Conservation (phyloP, 805 yeast species). For the Pichia nanzhaoensis region DNA sequence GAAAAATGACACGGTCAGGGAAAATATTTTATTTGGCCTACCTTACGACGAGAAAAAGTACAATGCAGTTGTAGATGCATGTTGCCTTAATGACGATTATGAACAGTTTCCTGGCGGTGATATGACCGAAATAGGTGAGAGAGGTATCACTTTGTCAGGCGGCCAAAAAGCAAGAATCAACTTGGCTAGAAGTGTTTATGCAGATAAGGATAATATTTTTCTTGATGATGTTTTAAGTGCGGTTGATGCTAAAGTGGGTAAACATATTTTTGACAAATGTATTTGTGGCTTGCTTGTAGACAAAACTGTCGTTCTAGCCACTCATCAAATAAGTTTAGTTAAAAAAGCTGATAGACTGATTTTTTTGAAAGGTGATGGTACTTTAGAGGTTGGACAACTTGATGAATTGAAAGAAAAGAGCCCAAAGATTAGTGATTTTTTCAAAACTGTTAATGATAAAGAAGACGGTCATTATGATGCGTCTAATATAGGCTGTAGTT, state of each 20-base stretch:
- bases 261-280: constrained; percentile 66
- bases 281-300: constrained; percentile 36
- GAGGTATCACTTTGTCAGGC: constrained; percentile 79
- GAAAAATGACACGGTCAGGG: constrained; percentile 70
- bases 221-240: background rate
- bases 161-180: constrained; percentile 83
- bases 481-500: background rate
- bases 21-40: constrained; percentile 63
- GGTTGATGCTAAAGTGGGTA: constrained; percentile 80
- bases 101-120: constrained; percentile 34
- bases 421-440: constrained; percentile 31
- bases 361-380: constrained; percentile 57
- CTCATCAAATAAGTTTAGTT: constrained; percentile 72
- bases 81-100: constrained; percentile 63
- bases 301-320: constrained; percentile 68
- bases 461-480: constrained; percentile 13
- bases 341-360: constrained; percentile 62
- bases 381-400: constrained; percentile 52
- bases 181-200: constrained; percentile 71
- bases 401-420: constrained; percentile 42
- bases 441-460: constrained; percentile 26
- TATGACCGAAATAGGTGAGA: constrained; percentile 34
- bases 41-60: constrained; percentile 43
- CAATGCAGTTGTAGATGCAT: constrained; percentile 47
- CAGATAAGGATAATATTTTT: constrained; percentile 43